Evolutionary conservation across 2,329 filamentous ascomycete genomes (phyloP).

Genomic region (Zymoseptoria brevis): DNA sequence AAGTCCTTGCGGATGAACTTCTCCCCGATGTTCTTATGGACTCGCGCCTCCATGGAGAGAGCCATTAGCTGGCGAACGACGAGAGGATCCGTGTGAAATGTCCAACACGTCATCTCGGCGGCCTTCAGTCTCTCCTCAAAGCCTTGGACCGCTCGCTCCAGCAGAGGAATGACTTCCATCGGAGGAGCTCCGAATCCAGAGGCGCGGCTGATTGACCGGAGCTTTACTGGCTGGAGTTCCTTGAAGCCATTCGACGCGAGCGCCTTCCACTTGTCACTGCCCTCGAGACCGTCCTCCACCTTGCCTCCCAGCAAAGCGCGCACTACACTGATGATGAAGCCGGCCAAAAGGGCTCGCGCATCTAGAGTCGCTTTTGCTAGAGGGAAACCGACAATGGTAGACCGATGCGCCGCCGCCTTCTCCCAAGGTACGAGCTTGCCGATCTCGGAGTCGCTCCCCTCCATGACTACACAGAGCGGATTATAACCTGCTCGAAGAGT

Average conservation of each 20-base stretch:
- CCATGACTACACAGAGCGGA: conserved; percentile 11
- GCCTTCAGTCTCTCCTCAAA: not conserved
- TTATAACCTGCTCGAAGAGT: conserved; percentile 3
- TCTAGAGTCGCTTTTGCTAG: conserved; percentile 5
- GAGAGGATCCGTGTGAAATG: not conserved
- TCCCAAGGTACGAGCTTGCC: conserved; percentile 10
- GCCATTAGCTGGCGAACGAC: not conserved
- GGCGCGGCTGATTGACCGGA: not conserved
- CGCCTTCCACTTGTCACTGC: not conserved
- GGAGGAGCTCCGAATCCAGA: not conserved
- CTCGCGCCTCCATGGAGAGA: not conserved
- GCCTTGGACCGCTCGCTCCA: not conserved
- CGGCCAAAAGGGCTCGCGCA: not conserved
- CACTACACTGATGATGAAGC: not conserved
- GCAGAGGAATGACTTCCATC: not conserved
- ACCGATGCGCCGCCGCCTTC: conserved; percentile 5
- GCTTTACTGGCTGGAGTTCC: not conserved
- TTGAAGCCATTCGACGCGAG: not conserved
- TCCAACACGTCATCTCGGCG: not conserved
- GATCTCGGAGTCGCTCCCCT: not conserved
- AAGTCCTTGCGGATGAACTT: not conserved
- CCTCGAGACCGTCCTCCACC: not conserved
- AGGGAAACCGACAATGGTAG: conserved; percentile 9
- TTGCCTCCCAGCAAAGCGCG: not conserved
- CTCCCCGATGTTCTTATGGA: not conserved